phyloP scores from a whole-genome alignment of 2,329 filamentous ascomycete genomes.

The Phaeoacremonium minimum region DNA sequence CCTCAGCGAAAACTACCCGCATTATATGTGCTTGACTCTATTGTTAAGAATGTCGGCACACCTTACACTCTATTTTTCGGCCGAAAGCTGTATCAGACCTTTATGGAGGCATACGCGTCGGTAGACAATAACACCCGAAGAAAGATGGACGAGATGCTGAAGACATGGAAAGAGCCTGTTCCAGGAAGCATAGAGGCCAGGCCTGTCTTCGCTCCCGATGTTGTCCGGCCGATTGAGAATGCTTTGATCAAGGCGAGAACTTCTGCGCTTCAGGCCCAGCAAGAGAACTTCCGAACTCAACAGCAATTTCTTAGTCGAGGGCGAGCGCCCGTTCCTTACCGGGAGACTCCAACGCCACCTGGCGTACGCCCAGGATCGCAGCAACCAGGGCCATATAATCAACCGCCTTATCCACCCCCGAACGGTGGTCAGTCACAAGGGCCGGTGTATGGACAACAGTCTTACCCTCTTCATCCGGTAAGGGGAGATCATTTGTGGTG shows the following conservation, averaged over 20 bases:
- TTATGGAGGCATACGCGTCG: slow-evolving; percentile 92
- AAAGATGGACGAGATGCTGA: slow-evolving; percentile 95
- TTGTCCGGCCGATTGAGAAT: slow-evolving; percentile 88
- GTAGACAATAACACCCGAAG: slow-evolving; percentile 78
- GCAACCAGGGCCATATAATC: slow-evolving; percentile 22
- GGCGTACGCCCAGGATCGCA: slow-evolving; percentile 32
- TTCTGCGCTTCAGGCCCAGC: slow-evolving; percentile 55
- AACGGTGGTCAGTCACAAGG: slow-evolving; percentile 23
- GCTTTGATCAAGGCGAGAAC: slow-evolving; percentile 79
- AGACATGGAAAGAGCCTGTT: slow-evolving; percentile 96
- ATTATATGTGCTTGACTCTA: slow-evolving; percentile 96
- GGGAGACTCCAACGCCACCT: slow-evolving; percentile 72
- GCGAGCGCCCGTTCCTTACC: slow-evolving; percentile 51
- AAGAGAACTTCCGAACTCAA: slow-evolving; percentile 50
- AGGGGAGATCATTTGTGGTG: no score
- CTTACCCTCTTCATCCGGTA: slow-evolving; percentile 13
- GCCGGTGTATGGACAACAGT: slow-evolving; percentile 12
- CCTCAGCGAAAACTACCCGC: slow-evolving; percentile 88
- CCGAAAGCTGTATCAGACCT: slow-evolving; percentile 85
- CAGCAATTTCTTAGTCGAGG: slow-evolving; percentile 49
- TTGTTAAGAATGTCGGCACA: slow-evolving; percentile 97
- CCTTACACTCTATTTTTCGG: slow-evolving; percentile 96
- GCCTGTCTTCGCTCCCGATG: slow-evolving; percentile 84
- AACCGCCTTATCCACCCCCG: slow-evolving; percentile 30
- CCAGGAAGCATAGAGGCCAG: slow-evolving; percentile 89